Conservation (phyloP, 345 rosid species). For the Populus euphratica region DNA sequence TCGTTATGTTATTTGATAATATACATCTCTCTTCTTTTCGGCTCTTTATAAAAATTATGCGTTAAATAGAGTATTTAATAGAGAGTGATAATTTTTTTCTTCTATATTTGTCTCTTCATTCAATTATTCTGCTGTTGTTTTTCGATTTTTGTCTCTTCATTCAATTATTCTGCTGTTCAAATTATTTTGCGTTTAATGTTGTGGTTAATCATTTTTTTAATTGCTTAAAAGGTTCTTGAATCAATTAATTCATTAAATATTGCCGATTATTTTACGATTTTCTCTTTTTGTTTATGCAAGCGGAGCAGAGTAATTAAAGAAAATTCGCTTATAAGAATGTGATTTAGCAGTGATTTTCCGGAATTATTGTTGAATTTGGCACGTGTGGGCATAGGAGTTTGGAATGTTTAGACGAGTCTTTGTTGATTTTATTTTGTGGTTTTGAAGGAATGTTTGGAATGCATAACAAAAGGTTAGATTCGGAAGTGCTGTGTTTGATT, state of each 20-base stretch:
- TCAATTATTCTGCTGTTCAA: background rate
- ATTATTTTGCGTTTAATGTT: background rate
- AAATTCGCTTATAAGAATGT: background rate
- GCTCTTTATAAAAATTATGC: background rate
- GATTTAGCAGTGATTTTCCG: background rate
- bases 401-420: background rate
- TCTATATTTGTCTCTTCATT: background rate
- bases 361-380: background rate
- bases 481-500: no score
- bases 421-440: no score
- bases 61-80: background rate
- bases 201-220: background rate
- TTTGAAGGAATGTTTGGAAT: background rate
- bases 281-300: background rate
- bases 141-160: no score
- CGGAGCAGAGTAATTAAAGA: background rate
- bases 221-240: background rate
- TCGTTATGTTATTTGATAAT: background rate
- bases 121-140: no score
- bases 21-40: background rate
- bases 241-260: background rate
- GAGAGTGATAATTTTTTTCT: background rate
- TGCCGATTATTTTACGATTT: background rate
- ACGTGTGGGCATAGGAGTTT: background rate
- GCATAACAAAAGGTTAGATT: background rate